Base-by-base conservation (phyloP, 2,329 filamentous ascomycete genomes). In the Claviceps digitariae region DNA sequence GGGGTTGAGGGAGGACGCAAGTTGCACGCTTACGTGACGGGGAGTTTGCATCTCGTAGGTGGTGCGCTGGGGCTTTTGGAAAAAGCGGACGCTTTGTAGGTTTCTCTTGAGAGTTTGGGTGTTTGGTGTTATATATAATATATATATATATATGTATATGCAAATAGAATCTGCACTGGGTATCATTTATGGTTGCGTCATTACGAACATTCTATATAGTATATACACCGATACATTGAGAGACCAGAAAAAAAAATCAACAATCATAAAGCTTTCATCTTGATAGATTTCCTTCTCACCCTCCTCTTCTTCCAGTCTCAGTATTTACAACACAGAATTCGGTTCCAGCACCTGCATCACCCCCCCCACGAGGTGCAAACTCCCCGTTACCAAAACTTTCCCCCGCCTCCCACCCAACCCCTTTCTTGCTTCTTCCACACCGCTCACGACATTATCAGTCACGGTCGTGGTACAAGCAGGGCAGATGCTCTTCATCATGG, bases 281-380 rank as follows among this genome's bases (percentile, higher is more conserved):
- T n/a, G n/a, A n/a, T 9, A 43, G n/a, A 43, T 23, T 34, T 34
- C 31, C 31, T 9, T 34, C n/a, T n/a, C n/a, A n/a, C n/a, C 10
- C 31, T 12, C 46, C 21, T 17, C 41, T 50, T 40, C 17, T n/a
- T n/a, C 15, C 15, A 2, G 12, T 13, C 43, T 45, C 43, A 8
- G 4, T 5, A 25, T 40, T 59, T 62, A 73, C 43, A 67, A 61
- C 58, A 67, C 60, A 54, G 60, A 61, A 13, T 69, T 67, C 9
- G 73, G 72, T 61, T 74, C 87, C 55, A 94, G 67, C 1, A 86
- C 82, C 65, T 86, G 83, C 51, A 95, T 71, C 47, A 90, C 73
- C 12, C 86, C 87, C 8, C 90, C 89, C 1, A 90, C 88, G 41
- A 95, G 74, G 72, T 95, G 86, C 62, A 95, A 70, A 65, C 88